Evolutionary conservation across 805 yeast species (phyloP), one percentile per base, ranked within the genome.

Genomic region (Metschnikowia matae): DNA sequence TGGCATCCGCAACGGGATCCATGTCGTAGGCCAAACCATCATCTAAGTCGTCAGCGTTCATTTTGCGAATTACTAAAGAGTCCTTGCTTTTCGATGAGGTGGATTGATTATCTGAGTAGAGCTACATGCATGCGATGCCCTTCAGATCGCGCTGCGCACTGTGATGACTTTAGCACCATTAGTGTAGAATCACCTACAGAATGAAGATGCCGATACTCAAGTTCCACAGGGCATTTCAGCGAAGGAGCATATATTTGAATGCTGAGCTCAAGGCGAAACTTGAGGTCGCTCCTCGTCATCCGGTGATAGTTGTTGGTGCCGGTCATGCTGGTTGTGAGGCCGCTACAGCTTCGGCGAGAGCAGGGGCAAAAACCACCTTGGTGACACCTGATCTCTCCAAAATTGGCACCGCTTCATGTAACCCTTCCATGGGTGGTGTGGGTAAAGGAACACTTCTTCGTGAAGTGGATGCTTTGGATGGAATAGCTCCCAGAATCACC

Each of bases 281-380:
- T 14, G 52, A 58, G 3, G 48, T 51, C 6, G 62, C 70, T 18
- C 66, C 67, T 1, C 53, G 59, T 11, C 73, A 69, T 43, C 92
- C 90, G 0, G 97, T 90, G 0, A 78, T 92, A 1, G 92, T 94
- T 4, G 82, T 94, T 18, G 99, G 99, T 4, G 99, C 96, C 11
- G 99, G 99, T 0, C 99, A 94, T 71, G 99, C 99, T 34, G 99
- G 99, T 11, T 85, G 96, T 58, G 99, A 94, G 67, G 99, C 99
- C 0, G 94, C 96, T 2, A 77, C 97, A 0, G 98, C 92, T 0
- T 76, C 96, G 1, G 96, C 98, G 0, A 75, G 99, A 54, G 63
- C 87, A 1, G 97, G 97, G 0, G 78, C 85, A 1, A 53, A 62
- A 3, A 85, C 96, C 0, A 71, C 84, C 2, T 71, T 94, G 26